phyloP scores from a whole-genome alignment of 192 early-diverging fungal genomes.

The Phycomyces blakesleeanus region DNA sequence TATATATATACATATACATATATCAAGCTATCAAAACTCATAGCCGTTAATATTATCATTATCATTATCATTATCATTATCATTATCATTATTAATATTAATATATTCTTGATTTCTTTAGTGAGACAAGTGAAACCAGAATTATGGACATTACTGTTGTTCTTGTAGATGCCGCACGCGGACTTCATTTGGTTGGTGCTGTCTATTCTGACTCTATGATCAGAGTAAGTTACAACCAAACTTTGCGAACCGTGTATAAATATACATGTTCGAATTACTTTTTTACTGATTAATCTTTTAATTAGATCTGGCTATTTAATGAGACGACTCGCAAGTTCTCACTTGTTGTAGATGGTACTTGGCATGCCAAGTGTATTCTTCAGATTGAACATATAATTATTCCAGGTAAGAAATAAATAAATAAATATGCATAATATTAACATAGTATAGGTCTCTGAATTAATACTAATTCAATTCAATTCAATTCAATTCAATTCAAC shows the following conservation, averaged over 20 bases:
- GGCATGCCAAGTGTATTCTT: conserved; percentile 63
- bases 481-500: no score
- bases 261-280: no score
- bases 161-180: conserved; percentile 14
- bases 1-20: no score
- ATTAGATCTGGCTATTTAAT: conserved; percentile 59
- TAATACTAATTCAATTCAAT: no score
- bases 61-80: no score
- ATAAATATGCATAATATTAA: no score
- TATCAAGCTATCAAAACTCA: no score
- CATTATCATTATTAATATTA: background rate
- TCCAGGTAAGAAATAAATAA: conserved; percentile 13
- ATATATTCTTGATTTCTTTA: background rate
- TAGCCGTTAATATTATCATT: no score
- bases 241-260: no score
- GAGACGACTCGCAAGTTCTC: conserved; percentile 45
- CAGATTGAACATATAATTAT: conserved; percentile 47
- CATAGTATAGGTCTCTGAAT: no score
- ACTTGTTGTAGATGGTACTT: conserved; percentile 43
- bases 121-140: conserved; percentile 58
- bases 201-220: conserved; percentile 73
- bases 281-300: background rate
- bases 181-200: conserved; percentile 56
- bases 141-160: conserved; percentile 73
- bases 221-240: conserved; percentile 25